These are phyloP conservation scores for Oryza nivara DNA, from an alignment of 176 grass and related monocot species.

Conservation along the genomic window DNA sequence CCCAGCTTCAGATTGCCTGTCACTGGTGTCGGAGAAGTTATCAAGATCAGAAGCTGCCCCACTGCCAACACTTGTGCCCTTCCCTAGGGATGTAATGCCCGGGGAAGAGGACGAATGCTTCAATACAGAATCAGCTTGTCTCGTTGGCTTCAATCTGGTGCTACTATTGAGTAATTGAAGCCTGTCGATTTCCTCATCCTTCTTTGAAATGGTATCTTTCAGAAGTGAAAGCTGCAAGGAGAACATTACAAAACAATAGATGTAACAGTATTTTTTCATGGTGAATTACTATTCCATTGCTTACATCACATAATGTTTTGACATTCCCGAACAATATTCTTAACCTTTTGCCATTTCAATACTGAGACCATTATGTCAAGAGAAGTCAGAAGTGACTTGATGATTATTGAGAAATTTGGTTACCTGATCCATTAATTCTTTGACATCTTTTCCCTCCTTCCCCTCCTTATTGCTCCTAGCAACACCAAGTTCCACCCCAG, in stretches of 20 bases:
- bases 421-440: constrained; percentile 83
- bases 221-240: constrained; percentile 64
- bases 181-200: constrained; percentile 77
- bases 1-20: constrained; percentile 70
- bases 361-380: not conserved
- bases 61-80: constrained; percentile 41
- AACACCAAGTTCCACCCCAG: constrained; percentile 76
- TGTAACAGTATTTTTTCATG: constrained; percentile 7
- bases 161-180: constrained; percentile 55
- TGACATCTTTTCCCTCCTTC: constrained; percentile 81
- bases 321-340: constrained; percentile 2
- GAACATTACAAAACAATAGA: constrained; percentile 16
- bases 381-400: not conserved
- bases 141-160: constrained; percentile 40
- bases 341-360: constrained; percentile 21
- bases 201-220: constrained; percentile 83
- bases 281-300: not conserved
- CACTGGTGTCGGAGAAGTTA: constrained; percentile 67
- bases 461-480: constrained; percentile 76
- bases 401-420: not conserved
- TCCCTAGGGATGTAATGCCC: constrained; percentile 64
- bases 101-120: constrained; percentile 86
- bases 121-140: constrained; percentile 40
- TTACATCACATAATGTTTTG: constrained; percentile 19
- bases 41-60: constrained; percentile 55